Percentiles rank a stretch among this genome's conserved stretches.
These are phyloP conservation scores for Alternaria triticina DNA, from an alignment of 2,329 filamentous ascomycete genomes.

Conservation along the genomic window DNA sequence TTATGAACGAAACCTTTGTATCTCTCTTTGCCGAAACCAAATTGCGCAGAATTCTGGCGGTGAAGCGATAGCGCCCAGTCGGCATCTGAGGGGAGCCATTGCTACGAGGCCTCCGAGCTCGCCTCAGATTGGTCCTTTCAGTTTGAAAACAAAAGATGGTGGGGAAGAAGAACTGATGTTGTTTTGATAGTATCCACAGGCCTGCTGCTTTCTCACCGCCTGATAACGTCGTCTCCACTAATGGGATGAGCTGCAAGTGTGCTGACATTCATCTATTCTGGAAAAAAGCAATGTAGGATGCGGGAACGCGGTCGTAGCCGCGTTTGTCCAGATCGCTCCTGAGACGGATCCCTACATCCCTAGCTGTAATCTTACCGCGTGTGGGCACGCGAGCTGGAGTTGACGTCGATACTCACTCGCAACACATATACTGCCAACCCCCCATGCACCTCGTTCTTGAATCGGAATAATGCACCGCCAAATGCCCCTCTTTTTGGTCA, in stretches of 20 bases:
- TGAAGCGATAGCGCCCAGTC: background rate
- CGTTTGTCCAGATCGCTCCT: background rate
- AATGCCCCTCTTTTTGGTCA: background rate
- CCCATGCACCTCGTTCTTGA: background rate
- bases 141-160: background rate
- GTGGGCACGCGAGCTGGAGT: background rate
- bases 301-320: background rate
- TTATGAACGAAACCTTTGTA: too few relatives aligned
- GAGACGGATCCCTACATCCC: background rate
- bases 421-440: background rate
- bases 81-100: background rate
- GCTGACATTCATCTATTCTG: background rate
- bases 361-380: background rate
- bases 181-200: background rate
- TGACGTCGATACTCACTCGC: background rate
- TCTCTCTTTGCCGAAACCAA: too few relatives aligned
- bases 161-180: background rate
- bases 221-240: background rate
- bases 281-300: background rate
- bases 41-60: background rate
- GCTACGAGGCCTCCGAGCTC: background rate
- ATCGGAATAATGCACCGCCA: background rate
- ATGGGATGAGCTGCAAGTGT: background rate
- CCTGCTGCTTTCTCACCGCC: background rate
- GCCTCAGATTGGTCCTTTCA: background rate